phyloP scores from a whole-genome alignment of 192 early-diverging fungal genomes.

The Coemansia reversa region DNA sequence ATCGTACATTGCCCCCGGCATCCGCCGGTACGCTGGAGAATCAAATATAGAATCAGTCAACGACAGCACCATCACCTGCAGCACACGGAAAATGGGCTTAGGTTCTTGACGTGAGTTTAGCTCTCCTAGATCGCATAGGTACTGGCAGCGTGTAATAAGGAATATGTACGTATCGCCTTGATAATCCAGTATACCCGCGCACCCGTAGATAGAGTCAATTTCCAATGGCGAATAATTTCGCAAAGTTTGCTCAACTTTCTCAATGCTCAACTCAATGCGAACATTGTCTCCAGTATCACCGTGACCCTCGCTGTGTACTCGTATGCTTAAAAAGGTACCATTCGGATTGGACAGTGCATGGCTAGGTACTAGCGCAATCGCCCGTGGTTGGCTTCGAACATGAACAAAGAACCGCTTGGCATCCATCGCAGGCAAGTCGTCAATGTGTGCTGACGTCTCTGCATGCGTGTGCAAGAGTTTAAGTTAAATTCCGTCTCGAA shows the following conservation, averaged over 20 bases:
- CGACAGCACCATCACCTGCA: conserved; percentile 74
- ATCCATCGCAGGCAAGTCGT: conserved; percentile 19
- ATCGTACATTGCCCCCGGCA: conserved; percentile 46
- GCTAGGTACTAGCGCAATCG: conserved; percentile 62
- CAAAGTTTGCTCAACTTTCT: conserved; percentile 17
- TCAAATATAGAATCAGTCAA: conserved; percentile 75
- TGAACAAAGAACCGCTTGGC: conserved; percentile 53
- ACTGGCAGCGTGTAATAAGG: conserved; percentile 65
- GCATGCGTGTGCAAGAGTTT: background rate
- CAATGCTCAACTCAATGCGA: conserved; percentile 15
- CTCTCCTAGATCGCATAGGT: conserved; percentile 60
- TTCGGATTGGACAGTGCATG: conserved; percentile 47
- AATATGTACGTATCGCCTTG: conserved; percentile 68
- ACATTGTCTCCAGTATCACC: conserved; percentile 10
- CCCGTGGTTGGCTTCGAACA: conserved; percentile 57
- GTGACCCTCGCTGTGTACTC: conserved; percentile 7
- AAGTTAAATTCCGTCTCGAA: background rate
- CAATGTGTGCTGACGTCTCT: background rate
- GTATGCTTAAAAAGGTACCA: conserved; percentile 25
- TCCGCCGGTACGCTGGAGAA: conserved; percentile 32
- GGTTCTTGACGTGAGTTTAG: conserved; percentile 54
- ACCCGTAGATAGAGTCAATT: conserved; percentile 50
- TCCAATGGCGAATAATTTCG: conserved; percentile 41
- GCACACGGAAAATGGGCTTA: conserved; percentile 60
- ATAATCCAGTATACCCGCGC: conserved; percentile 49